Evolutionary conservation across 768 basidiomycete species (phyloP), one percentile per base, ranked within the genome.

Genomic region (Leucocoprinus birnbaumii): DNA sequence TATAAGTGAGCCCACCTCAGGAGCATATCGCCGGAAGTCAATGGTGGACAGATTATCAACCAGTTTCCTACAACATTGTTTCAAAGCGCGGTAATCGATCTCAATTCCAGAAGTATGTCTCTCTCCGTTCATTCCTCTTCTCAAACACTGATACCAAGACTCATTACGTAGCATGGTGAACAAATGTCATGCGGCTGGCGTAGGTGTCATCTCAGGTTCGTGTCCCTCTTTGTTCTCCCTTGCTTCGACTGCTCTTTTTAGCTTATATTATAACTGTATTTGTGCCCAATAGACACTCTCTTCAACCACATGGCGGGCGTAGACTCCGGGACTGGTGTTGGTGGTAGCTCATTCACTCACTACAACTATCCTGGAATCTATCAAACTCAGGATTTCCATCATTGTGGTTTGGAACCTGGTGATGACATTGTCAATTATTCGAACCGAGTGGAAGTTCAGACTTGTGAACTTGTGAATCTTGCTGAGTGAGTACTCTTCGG

Each of bases 31-130:
- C 68, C 13, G 86, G 85, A 3, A 10, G 69, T 2, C 76, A 86
- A 61, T 88, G 86, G 86, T 88, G 86, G 86, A 87, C 86, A 0
- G 86, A 87, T 63, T 87, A 89, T 61, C 86, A 78, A 68, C 80
- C 82, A 3, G 84, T 86, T 0, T 86, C 85, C 1, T 86, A 87
- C 63, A 85, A 52, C 9, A 63, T 87, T 46, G 83, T 76, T 1
- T 86, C 84, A 0, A 88, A 87, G 65, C 82, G 84, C 0, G 87
- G 86, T 3, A 73, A 80, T 58, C 74, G 83, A 13, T 55, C 65
- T 2, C 82, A 86, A 56, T 86, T 74, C 63, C 64, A 71, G 55
- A 71, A 58, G 71, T 73, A 43, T 27, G 60, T 34, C n/a, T 5
- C 35, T 35, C 35, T 48, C 13, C 25, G 27, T 38, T 19, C 43